Percentiles rank a stretch among this genome's conserved stretches.
These are phyloP conservation scores for Jaapia argillacea DNA, from an alignment of 768 basidiomycete species.

Conservation along the genomic window DNA sequence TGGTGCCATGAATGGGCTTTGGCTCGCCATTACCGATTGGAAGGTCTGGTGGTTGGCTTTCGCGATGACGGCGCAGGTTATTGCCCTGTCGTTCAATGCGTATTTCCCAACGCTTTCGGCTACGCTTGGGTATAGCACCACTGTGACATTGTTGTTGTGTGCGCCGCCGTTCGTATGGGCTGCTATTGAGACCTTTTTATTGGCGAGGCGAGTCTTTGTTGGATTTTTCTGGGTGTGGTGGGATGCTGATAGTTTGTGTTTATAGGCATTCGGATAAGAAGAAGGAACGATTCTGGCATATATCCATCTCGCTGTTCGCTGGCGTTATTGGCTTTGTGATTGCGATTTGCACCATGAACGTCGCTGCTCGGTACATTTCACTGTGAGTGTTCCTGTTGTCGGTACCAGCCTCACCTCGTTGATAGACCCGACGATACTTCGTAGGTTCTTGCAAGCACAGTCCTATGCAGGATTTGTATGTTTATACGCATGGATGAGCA, in stretches of 20 bases:
- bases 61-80: conserved; percentile 46
- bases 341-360: conserved; percentile 53
- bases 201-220: neutral
- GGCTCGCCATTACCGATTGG: conserved; percentile 61
- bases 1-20: conserved; percentile 34
- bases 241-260: neutral
- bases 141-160: conserved; percentile 61
- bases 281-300: conserved; percentile 67
- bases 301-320: conserved; percentile 35
- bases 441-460: conserved; percentile 69
- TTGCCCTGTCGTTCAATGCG: conserved; percentile 67
- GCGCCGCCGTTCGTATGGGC: conserved; percentile 71
- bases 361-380: conserved; percentile 52
- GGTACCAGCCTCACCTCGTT: neutral
- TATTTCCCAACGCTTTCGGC: conserved; percentile 72
- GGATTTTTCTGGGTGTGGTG: neutral
- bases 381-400: conserved; percentile 32
- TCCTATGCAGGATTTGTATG: conserved; percentile 65
- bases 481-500: conserved; percentile 45
- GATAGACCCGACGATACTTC: neutral
- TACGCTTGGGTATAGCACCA: conserved; percentile 61
- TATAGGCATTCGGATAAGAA: conserved; percentile 58
- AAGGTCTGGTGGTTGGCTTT: conserved; percentile 78
- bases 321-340: conserved; percentile 65
- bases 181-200: conserved; percentile 38